Base-by-base conservation (phyloP, 129 eudicot species). In the Helichrysum umbraculigerum region DNA sequence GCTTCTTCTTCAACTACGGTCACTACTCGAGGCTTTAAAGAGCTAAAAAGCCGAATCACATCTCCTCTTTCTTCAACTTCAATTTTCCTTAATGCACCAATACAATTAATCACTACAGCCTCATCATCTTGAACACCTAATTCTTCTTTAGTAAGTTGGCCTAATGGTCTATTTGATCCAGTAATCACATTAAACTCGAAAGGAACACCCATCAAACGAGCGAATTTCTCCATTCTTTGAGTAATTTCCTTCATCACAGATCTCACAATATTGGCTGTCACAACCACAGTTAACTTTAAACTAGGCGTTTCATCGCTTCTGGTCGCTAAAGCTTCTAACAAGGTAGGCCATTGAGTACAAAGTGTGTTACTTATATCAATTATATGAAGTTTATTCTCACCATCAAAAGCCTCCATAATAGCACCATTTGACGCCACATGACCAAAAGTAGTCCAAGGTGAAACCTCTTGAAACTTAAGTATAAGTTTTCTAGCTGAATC, bases 401-500 rank as follows among this genome's bases (percentile, higher is more conserved):
- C 90, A 68, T 90, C 98, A 67, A 92, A 78, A 66, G 98, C 92
- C 20, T 92, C 98, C 81, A 92, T 75, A 22, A 90, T 92, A 33
- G 96, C 98, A 25, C 98, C 98, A 76, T 92, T 92, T 22, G 93
- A 92, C 20, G 98, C 93, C 9, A 89, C 98, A 87, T 92, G 98
- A 58, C 98, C 98, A 80, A 92, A 92, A 67, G 91, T 90, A 25
- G 90, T 86, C 98, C 98, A 92, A 25, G 98, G 98, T 70, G 94
- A 90, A 16, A 88, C 98, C 71, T 92, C 98, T 76, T 92, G 98
- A 70, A 92, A 92, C 62, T 85, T 90, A 9, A 92, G 83, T 35
- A 90, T 86, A 41, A 92, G 75, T 69, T 85, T 92, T 72, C 93
- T 81, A 1, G 87, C 81, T 0, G 86, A 76, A 70, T 92, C 96